Base-by-base conservation (phyloP, 148 eudicot genomes). In the Fagopyrum homotropicum region DNA sequence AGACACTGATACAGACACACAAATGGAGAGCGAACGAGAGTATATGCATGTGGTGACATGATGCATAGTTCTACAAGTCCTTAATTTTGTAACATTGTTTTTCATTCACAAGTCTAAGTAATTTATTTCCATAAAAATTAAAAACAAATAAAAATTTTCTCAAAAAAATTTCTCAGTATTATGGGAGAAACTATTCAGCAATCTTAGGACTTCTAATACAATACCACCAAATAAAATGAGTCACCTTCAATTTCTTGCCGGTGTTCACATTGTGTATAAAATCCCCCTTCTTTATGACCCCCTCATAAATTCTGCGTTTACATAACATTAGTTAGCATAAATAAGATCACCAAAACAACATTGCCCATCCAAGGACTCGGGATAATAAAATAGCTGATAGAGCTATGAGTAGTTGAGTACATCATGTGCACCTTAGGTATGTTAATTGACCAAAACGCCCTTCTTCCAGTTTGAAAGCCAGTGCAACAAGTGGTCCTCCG, bases 391-490 rank as follows among this genome's bases (percentile, higher is more conserved):
- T 17, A 72, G 35, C 30, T 15, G 22, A 12, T n/a, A 15, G 4
- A 72, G 16, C 4, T 17, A 30, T 30, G 14, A 46, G 54, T 22
- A 22, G 26, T 22, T 22, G 26, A 0, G 26, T 72, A 72, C 16
- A 46, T 22, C 7, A 72, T 43, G 7, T 75, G 64, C 83, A 94
- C 98, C 98, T 88, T 77, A 94, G 80, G 87, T 85, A 94, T 71
- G 98, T 94, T 72, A 94, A 78, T 79, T 94, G 98, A 77, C 98
- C 98, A 82, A 91, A 94, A 70, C 88, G 79, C 72, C 98, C 97
- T 88, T 94, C 97, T 83, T 94, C 98, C 83, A 94, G 79, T 81
- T 94, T 94, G 77, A 94, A 94, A 49, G 98, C 98, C 85, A 94
- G 72, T 43, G 98, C 98, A 73, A 94, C 98, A 64, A 94, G 90